Base-by-base conservation (phyloP, 768 basidiomycete species). In the Suillus ampliporus region DNA sequence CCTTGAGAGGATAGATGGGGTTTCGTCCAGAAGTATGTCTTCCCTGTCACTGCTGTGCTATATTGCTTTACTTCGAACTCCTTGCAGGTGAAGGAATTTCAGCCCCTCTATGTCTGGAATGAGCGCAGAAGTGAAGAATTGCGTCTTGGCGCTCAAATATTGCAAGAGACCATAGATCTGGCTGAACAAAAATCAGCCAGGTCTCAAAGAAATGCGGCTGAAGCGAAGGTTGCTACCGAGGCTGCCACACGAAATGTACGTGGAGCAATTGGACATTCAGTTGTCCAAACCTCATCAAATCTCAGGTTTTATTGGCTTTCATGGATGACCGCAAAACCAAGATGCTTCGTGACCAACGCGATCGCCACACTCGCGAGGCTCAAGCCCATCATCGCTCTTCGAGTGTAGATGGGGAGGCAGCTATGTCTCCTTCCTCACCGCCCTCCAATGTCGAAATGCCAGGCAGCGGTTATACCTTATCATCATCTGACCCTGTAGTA, bases 321-420 rank as follows among this genome's bases (percentile, higher is more conserved):
- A 81, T 92, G 69, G 93, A 95, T 52, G 93, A 95, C 70, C 83
- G 93, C 57, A 88, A 81, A 69, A 75, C 78, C 1, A 89, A 87
- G 68, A 72, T 76, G 67, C 58, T 83, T 62, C 75, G 74, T 9
- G 86, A 92, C 62, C 78, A 89, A 68, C 79, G 85, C 65, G 91
- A 94, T 65, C 83, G 76, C 70, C 78, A 85, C 63, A 76, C 72
- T 56, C 77, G 86, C 48, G 78, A 69, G 60, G 73, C 68, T 47
- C 62, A 51, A 4, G n/a, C n/a, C n/a, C n/a, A n/a, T 4, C 31
- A 31, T 31, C 61, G 31, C 19, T 46, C 63, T 31, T 54, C 40
- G 21, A 38, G 41, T 31, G 52, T 28, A n/a, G 31, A 26, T 2
- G 17, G 46, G 0, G 38, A 7, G 19, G 5, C 28, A 5, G 4